These are phyloP conservation scores for Euphorbia tirucalli DNA, from an alignment of 345 rosid genomes.

Conservation along the genomic window DNA sequence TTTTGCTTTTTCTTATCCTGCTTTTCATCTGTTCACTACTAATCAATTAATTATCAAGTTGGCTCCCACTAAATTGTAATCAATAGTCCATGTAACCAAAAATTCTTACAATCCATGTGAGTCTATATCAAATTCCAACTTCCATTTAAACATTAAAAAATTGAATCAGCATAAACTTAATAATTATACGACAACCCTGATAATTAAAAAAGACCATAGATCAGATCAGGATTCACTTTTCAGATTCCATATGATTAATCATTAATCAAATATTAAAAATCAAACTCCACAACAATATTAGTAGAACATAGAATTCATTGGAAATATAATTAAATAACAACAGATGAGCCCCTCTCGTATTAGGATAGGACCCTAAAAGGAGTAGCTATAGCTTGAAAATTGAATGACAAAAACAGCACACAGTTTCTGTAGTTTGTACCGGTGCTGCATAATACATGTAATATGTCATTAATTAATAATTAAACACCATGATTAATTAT, in stretches of 20 bases:
- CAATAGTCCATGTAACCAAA: too few species aligned
- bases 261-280: neutral
- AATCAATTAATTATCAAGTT: too few species aligned
- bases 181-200: too few species aligned
- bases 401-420: neutral
- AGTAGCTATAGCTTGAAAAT: slow-evolving; percentile 22
- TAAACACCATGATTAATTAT: neutral
- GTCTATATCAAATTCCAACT: too few species aligned
- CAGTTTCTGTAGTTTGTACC: slow-evolving; percentile 1
- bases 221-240: neutral
- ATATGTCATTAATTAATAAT: neutral
- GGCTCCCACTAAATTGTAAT: too few species aligned
- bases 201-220: neutral
- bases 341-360: slow-evolving; percentile 37
- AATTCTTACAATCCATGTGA: too few species aligned
- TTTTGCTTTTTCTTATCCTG: too few species aligned
- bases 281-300: neutral
- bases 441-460: neutral
- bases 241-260: neutral
- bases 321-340: slow-evolving; percentile 8
- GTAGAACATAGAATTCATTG: slow-evolving; percentile 18
- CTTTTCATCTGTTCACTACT: too few species aligned
- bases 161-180: too few species aligned
- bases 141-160: too few species aligned
- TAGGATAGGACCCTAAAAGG: slow-evolving; percentile 14